Conservation (phyloP, 768 basidiomycete species). For the Cubamyces lactineus region DNA sequence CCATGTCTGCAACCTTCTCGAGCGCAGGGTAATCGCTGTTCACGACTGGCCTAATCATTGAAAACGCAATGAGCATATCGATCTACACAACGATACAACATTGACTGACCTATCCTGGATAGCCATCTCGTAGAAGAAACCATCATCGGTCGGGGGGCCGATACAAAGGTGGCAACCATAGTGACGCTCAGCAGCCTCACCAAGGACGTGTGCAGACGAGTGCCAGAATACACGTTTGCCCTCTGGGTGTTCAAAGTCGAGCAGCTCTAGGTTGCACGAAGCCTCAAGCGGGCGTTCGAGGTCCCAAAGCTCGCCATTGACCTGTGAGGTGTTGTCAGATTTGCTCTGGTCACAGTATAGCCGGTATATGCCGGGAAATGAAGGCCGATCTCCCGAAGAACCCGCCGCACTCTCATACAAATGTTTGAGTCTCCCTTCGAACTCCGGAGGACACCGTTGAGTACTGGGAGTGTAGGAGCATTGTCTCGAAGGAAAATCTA, state of each 20-base stretch:
- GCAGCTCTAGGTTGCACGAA: conserved; percentile 76
- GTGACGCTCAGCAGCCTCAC: conserved; percentile 94
- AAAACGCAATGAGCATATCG: no score
- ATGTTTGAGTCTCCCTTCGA: no score
- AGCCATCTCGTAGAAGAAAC: conserved; percentile 99
- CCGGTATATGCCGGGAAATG: no score
- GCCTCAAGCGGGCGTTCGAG: conserved; percentile 92
- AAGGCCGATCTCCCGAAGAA: no score
- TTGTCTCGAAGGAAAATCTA: no score
- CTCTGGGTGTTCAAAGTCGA: conserved; percentile 93
- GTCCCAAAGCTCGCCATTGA: conserved; percentile 90
- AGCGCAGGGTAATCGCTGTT: conserved; percentile 84
- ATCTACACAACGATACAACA: background rate
- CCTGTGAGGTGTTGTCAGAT: conserved; percentile 48
- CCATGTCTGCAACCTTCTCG: conserved; percentile 85
- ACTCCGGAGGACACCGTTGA: no score
- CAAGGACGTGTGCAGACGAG: conserved; percentile 97
- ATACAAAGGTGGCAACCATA: conserved; percentile 97
- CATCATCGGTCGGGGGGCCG: conserved; percentile 96
- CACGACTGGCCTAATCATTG: conserved; percentile 62
- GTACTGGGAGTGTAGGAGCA: no score
- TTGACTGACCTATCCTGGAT: conserved; percentile 70
- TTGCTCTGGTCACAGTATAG: background rate
- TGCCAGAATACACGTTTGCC: conserved; percentile 99
- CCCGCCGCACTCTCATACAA: no score